A percentile compares a stretch with the other conserved stretches of the same genome.
phyloP scores from a whole-genome alignment of 371 early-diverging fungal genomes.

The Mortierella sp. region DNA sequence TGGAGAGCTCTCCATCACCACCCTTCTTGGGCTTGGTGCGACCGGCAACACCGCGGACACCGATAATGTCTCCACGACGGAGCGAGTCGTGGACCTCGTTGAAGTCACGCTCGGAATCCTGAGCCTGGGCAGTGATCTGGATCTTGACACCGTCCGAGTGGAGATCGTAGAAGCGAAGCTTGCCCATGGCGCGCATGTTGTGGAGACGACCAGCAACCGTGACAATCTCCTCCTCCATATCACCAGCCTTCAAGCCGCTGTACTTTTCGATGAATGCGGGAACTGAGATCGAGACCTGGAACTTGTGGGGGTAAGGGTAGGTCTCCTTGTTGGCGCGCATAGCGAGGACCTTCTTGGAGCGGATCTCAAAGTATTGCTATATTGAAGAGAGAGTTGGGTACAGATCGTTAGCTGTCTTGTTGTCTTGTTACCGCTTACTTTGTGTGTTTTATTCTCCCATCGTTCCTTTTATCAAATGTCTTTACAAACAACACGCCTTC shows the following conservation, averaged over 20 bases:
- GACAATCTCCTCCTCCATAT: constrained; percentile 79
- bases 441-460: no score
- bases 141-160: constrained; percentile 96
- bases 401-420: neutral
- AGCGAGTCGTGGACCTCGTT: constrained; percentile 84
- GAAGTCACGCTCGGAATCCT: constrained; percentile 88
- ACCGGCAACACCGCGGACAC: constrained; percentile 95
- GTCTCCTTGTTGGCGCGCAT: constrained; percentile 84
- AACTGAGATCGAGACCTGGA: constrained; percentile 90
- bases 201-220: constrained; percentile 92
- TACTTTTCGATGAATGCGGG: constrained; percentile 92
- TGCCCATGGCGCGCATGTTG: constrained; percentile 91
- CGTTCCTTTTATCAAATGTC: no score
- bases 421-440: neutral
- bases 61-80: constrained; percentile 99
- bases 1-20: constrained; percentile 94
- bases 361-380: constrained; percentile 97
- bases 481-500: no score
- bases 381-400: neutral
- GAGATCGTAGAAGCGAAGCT: constrained; percentile 97
- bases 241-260: constrained; percentile 77
- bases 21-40: constrained; percentile 82
- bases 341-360: constrained; percentile 87
- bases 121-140: constrained; percentile 94
- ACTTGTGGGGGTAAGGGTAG: constrained; percentile 98